A percentile compares a stretch with the other conserved stretches of the same genome.
Conservation (phyloP, 768 basidiomycete species). For the Rubroboletus pulcherrimus region DNA sequence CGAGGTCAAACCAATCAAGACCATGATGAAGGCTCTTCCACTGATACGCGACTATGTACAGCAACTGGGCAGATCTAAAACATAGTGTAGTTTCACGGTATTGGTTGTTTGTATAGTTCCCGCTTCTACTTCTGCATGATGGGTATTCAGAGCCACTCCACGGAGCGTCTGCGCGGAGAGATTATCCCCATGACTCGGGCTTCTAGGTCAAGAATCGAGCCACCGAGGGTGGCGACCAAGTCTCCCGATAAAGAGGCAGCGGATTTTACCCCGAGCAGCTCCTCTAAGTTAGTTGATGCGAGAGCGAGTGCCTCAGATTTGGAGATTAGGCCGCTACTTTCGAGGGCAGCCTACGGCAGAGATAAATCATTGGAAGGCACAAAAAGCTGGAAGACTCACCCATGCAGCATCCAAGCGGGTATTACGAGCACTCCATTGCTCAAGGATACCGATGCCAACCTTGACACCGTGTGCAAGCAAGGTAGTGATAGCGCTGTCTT, state of each 20-base stretch:
- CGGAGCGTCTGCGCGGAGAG: conserved; percentile 42
- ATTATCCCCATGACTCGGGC: conserved; percentile 53
- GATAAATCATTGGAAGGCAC: conserved; percentile 18
- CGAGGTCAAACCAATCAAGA: conserved; percentile 68
- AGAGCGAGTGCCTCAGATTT: conserved; percentile 49
- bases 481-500: conserved; percentile 52
- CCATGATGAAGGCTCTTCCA: conserved; percentile 66
- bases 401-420: conserved; percentile 79
- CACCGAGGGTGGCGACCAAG: conserved; percentile 53
- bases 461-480: conserved; percentile 68
- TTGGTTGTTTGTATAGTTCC: conserved; percentile 8
- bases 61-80: conserved; percentile 16
- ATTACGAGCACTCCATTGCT: conserved; percentile 71
- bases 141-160: conserved; percentile 46
- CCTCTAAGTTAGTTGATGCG: conserved; percentile 52
- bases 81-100: conserved; percentile 7
- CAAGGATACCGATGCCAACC: conserved; percentile 63
- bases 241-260: conserved; percentile 36
- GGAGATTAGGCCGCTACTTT: conserved; percentile 36
- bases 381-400: conserved; percentile 43
- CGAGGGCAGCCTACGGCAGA: conserved; percentile 36
- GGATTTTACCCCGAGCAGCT: conserved; percentile 32
- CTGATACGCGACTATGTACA: conserved; percentile 57
- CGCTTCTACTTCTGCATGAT: not conserved
- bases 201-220: conserved; percentile 46